Evolutionary conservation across 805 yeast genomes (phyloP).

Genomic region (Nakazawaea anatomiae): DNA sequence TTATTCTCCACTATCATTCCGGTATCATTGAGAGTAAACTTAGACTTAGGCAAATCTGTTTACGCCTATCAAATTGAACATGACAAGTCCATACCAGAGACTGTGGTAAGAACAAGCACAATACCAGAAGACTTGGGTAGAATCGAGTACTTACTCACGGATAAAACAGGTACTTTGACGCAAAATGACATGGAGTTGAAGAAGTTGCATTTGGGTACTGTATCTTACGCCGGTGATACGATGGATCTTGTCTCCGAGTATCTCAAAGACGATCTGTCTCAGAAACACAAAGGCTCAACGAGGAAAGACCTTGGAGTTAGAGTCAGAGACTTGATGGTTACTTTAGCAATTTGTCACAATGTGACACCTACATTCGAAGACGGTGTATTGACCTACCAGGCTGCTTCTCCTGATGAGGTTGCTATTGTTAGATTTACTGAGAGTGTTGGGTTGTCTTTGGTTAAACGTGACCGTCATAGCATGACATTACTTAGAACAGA

Average conservation of each 20-base stretch:
- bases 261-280: conserved; percentile 34
- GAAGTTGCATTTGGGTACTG: conserved; percentile 87
- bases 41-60: conserved; percentile 93
- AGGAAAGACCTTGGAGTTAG: conserved; percentile 69
- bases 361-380: conserved; percentile 91
- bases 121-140: conserved; percentile 98
- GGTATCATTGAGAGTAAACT: conserved; percentile 87
- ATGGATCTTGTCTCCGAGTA: conserved; percentile 81
- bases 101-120: conserved; percentile 94
- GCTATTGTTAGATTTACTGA: conserved; percentile 95
- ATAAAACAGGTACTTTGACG: conserved; percentile 95
- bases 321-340: conserved; percentile 74
- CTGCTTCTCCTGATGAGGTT: conserved; percentile 97
- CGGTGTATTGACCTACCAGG: conserved; percentile 78
- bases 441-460: conserved; percentile 72
- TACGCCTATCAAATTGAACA: conserved; percentile 94
- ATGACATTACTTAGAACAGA: conserved; percentile 62
- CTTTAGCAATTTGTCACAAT: conserved; percentile 92
- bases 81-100: conserved; percentile 72
- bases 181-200: conserved; percentile 98
- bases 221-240: conserved; percentile 87
- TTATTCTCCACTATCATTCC: conserved; percentile 94
- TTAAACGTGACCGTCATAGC: conserved; percentile 75
- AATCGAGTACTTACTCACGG: conserved; percentile 85
- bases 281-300: conserved; percentile 17